Conservation (phyloP, 768 basidiomycete genomes). For the Trametes gibbosa region DNA sequence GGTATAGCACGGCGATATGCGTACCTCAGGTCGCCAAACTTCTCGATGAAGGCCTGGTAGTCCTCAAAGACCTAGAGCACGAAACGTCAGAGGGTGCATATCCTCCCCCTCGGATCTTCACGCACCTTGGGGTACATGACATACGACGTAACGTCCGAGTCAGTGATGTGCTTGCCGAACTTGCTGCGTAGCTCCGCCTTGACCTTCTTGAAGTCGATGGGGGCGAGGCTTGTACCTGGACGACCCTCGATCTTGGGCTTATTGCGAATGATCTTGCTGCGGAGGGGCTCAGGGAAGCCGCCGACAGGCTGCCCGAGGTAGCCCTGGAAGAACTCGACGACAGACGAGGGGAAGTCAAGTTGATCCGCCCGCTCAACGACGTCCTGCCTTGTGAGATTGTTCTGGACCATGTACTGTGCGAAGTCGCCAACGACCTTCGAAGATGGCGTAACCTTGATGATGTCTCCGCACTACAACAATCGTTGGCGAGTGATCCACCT, state of each 20-base stretch:
- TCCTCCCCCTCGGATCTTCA: no score
- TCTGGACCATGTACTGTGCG: constrained; percentile 99
- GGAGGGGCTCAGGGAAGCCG: constrained; percentile 97
- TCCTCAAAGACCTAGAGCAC: constrained; percentile 85
- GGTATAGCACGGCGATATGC: constrained; percentile 19
- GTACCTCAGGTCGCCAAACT: constrained; percentile 92
- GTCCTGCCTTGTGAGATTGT: constrained; percentile 82
- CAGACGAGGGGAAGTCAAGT: constrained; percentile 96
- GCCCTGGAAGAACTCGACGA: constrained; percentile 99
- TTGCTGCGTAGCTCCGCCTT: constrained; percentile 90
- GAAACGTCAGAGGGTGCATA: not conserved
- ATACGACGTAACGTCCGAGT: constrained; percentile 90
- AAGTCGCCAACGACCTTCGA: constrained; percentile 99
- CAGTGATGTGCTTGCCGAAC: constrained; percentile 93
- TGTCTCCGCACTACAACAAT: constrained; percentile 77
- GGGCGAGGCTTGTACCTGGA: constrained; percentile 83
- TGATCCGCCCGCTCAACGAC: constrained; percentile 83
- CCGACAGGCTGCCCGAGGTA: constrained; percentile 97
- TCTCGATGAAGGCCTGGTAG: constrained; percentile 91
- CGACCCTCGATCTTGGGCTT: constrained; percentile 92
- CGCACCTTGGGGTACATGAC: constrained; percentile 97
- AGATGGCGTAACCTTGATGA: constrained; percentile 99
- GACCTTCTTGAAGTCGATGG: constrained; percentile 94
- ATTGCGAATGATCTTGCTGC: constrained; percentile 87
- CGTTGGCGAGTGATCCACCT: not conserved